Evolutionary conservation across 202 grass and related monocot genomes (phyloP), one percentile per base, ranked within the genome.

Genomic region (Panicum virgatum): DNA sequence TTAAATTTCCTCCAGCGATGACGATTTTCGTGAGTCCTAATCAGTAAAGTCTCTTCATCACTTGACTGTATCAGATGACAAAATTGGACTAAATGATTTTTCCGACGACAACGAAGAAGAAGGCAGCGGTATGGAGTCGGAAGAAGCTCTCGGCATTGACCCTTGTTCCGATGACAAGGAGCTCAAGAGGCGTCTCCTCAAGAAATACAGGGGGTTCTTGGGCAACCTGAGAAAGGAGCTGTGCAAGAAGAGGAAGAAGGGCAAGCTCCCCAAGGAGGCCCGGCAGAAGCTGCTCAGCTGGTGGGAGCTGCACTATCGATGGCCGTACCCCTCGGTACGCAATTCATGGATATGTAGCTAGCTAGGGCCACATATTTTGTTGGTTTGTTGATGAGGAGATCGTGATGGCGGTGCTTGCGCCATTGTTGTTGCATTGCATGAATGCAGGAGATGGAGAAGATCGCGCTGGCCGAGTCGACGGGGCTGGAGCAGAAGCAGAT

Each of bases 401-500:
- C 20, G 2, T 18, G 56, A 48, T 12, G 36, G 5, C 30, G 69
- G 9, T 53, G 8, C 9, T 12, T 48, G 18, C 12, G 13, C 36
- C n/a, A 58, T 75, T 26, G 5, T n/a, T n/a, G n/a, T 73, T 62
- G 47, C 56, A 5, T 64, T 72, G 38, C 45, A 4, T 73, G 43
- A 29, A 5, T 65, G 70, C 54, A 90, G 88, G 89, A 88, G 73
- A 78, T 74, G 64, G 85, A 91, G 84, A 91, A 91, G 85, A 42
- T 80, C 3, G 85, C 76, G 2, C 45, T 88, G 47, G 86, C 86
- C 0, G 86, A 91, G n/a, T 85, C 78, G 18, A 91, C 89, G 14
- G 89, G 89, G 9, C 77, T 91, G 50, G 89, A 88, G 38, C 77
- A 42, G 68, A 91, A 88, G 71, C 89, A 91, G 85, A 91, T 91